A percentile compares a stretch with the other conserved stretches of the same genome.
Evolutionary conservation across 2,329 filamentous ascomycete species (phyloP).

Genomic region (Ilyonectria mors-panacis): DNA sequence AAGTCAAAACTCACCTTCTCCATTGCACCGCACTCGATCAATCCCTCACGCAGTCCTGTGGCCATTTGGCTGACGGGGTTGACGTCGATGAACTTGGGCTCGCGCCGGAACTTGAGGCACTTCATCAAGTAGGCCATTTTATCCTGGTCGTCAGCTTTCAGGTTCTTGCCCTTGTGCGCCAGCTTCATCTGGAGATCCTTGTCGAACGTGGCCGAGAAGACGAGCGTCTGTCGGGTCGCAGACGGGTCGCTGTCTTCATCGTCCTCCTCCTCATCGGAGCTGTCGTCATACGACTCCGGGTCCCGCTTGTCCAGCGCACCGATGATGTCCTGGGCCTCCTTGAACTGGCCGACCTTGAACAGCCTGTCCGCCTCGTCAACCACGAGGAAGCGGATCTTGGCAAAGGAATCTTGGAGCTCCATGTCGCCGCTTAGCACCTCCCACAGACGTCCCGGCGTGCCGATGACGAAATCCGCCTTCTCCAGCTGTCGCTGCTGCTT

Average conservation of each 20-base stretch:
- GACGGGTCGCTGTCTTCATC: conserved; percentile 65
- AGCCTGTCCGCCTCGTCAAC: conserved; percentile 95
- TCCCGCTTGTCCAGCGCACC: conserved; percentile 82
- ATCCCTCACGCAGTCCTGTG: conserved; percentile 84
- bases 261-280: conserved; percentile 59
- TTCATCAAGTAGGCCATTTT: conserved; percentile 94
- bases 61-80: conserved; percentile 94
- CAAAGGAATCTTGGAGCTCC: conserved; percentile 78
- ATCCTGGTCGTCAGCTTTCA: conserved; percentile 76
- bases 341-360: conserved; percentile 93
- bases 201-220: conserved; percentile 97
- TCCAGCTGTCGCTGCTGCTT: conserved; percentile 92
- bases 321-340: conserved; percentile 92
- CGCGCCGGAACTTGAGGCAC: conserved; percentile 88
- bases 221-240: conserved; percentile 83
- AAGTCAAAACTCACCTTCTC: conserved; percentile 78
- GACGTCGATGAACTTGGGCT: conserved; percentile 92
- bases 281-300: conserved; percentile 63
- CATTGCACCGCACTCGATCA: conserved; percentile 92
- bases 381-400: conserved; percentile 84
- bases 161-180: conserved; percentile 57
- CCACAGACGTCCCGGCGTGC: conserved; percentile 93
- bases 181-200: conserved; percentile 93
- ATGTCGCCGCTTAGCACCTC: conserved; percentile 87
- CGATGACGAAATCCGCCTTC: conserved; percentile 92